Evolutionary conservation across 805 yeast species (phyloP), one percentile per base, ranked within the genome.

Genomic region (Candida tibetensis): DNA sequence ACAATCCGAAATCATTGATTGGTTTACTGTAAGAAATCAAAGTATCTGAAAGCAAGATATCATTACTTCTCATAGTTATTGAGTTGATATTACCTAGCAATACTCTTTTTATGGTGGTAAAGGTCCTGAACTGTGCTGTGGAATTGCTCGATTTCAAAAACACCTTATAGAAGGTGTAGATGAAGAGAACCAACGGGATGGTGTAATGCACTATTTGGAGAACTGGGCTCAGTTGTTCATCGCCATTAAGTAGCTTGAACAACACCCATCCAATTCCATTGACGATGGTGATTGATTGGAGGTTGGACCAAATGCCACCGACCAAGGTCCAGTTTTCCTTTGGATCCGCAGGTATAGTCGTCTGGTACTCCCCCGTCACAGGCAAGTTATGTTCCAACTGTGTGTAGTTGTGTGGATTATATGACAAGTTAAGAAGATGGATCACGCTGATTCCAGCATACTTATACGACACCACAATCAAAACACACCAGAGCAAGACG

Each of bases 21-120:
- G 88, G 85, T 53, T 80, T 81, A 3, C 87, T 69, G 55, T 84
- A 88, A 0, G 96, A 88, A 0, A 95, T 84, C 32, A 93, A 66
- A 4, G 89, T 79, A 64, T 91, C 99, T 5, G 95, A 79, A 10
- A 90, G 57, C 32, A 93, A 60, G 27, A 91, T 85, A 55, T 91
- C 97, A 39, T 85, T 84, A 13, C 85, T 76, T 50, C 95, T 67
- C 57, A 76, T 61, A 12, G 73, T 72, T 12, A 60, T 49, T 8
- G 66, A 60, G 51, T 83, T 82, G 22, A 87, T 78, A 2, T 71
- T 68, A 2, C 95, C 95, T 2, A 54, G 35, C 4, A 73, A 35
- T 3, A 85, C 66, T 36, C 95, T 64, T 36, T 62, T 63, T 28
- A 80, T 46, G 0, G 86, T 76, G 15, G 70, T 52, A 30, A 64